Base-by-base conservation (phyloP, 2,329 filamentous ascomycete species). In the Ascochyta koolunga region DNA sequence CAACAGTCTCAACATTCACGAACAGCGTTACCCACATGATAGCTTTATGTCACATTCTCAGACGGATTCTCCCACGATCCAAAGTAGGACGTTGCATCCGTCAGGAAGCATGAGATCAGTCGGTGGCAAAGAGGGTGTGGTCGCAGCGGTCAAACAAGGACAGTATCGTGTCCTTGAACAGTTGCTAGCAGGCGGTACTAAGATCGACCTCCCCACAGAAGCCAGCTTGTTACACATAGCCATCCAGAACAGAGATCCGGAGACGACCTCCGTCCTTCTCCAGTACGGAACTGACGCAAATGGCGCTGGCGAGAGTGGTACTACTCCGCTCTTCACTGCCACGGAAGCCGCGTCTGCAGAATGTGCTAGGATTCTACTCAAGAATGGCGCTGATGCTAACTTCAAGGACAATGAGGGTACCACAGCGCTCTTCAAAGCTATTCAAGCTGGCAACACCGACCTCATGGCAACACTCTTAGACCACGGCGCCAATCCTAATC, bases 401-500 rank as follows among this genome's bases (percentile, higher is more conserved):
- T 65, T 68, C 22, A 83, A 89, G 77, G 86, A 83, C 68, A 75
- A 76, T 18, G 81, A 85, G 54, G 87, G 87, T 22, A 83, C 85
- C 59, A 86, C 84, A 0, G 80, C 86, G 0, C 77, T 89, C 2
- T 87, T 87, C 67, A 80, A 83, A 59, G 84, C 86, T 4, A 85
- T 89, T 48, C 78, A 79, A 42, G 75, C 77, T 19, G 79, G 79
- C 10, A 79, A 86, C 3, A 72, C 80, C 44, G 85, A 88, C 54
- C 76, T 88, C 1, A 81, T 87, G 53, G 77, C 72, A 0, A 66
- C 75, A 5, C 69, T 85, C 13, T 70, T 86, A 2, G 79, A 88
- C 47, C 80, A 86, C 50, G 81, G 82, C 2, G 87, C 87, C 2
- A 82, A 89, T 62, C 82, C 86, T 9, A 89, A 90, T 67, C 76